Evolutionary conservation across 2,329 filamentous ascomycete species (phyloP).

Genomic region (Xylariaceae sp.): DNA sequence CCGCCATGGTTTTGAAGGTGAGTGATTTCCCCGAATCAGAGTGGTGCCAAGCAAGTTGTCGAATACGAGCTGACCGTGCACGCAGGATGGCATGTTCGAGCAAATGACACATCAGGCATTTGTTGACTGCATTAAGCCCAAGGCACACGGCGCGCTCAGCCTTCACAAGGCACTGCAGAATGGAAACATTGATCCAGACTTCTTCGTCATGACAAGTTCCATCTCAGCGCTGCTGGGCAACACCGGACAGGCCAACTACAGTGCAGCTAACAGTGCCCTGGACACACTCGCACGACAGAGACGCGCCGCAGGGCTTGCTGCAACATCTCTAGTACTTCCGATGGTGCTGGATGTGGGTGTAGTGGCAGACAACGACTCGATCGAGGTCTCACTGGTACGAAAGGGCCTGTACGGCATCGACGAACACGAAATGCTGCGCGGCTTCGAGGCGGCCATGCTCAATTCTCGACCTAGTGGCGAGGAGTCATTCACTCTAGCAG

Average conservation of each 20-base stretch:
- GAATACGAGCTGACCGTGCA: slow-evolving; percentile 2
- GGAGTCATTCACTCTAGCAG: not conserved
- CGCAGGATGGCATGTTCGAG: slow-evolving; percentile 21
- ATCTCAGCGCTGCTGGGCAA: slow-evolving; percentile 22
- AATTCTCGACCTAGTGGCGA: not conserved
- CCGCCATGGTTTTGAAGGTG: slow-evolving; percentile 25
- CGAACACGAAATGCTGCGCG: slow-evolving; percentile 26
- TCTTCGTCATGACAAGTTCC: slow-evolving; percentile 28
- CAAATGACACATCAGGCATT: slow-evolving; percentile 12
- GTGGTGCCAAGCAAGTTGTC: not conserved
- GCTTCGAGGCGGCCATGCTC: slow-evolving; percentile 28
- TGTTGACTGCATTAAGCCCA: slow-evolving; percentile 14
- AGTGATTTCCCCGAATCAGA: not conserved
- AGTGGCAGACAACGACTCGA: slow-evolving; percentile 19
- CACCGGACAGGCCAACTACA: slow-evolving; percentile 23
- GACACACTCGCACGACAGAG: slow-evolving; percentile 22
- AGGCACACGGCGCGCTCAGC: slow-evolving; percentile 15
- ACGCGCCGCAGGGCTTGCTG: slow-evolving; percentile 7
- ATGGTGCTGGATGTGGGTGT: slow-evolving; percentile 26
- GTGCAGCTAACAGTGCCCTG: slow-evolving; percentile 23
- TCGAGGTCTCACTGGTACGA: slow-evolving; percentile 24
- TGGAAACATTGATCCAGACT: slow-evolving; percentile 16
- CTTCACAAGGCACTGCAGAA: slow-evolving; percentile 14
- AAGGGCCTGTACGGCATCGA: slow-evolving; percentile 32
- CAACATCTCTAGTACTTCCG: slow-evolving; percentile 21